Evolutionary conservation across 2,329 filamentous ascomycete species (phyloP).

Genomic region (Pyricularia grisea): DNA sequence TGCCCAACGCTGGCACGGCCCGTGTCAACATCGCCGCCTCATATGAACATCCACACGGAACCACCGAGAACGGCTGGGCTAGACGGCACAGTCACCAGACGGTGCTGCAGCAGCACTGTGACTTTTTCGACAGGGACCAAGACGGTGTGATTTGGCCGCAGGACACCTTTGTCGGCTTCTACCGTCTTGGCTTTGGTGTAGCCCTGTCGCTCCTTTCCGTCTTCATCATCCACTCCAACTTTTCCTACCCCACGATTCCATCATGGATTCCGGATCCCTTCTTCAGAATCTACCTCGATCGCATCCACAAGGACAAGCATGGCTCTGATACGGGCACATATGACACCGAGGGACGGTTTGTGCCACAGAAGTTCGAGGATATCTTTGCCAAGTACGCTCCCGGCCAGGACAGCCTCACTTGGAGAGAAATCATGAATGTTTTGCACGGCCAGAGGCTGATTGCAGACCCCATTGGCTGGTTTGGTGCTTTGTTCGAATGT

Average conservation of each 20-base stretch:
- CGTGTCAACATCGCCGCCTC: not conserved
- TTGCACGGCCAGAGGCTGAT: not conserved
- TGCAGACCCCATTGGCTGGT: not conserved
- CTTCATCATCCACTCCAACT: not conserved
- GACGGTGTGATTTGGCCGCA: not conserved
- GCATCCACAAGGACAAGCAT: constrained; percentile 34
- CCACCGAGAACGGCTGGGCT: not conserved
- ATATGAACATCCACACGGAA: not conserved
- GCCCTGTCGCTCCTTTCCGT: not conserved
- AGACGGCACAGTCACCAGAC: not conserved
- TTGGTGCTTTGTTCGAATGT: not conserved
- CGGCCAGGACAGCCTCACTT: not conserved
- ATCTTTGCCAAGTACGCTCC: constrained; percentile 32
- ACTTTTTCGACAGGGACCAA: not conserved
- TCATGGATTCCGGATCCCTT: not conserved
- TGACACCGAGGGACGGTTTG: constrained; percentile 38
- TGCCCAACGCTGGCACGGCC: not conserved
- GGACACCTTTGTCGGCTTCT: constrained; percentile 4
- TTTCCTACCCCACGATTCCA: constrained; percentile 1
- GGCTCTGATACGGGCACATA: constrained; percentile 31
- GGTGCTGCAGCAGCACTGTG: not conserved
- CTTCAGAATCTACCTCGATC: constrained; percentile 19
- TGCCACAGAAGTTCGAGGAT: constrained; percentile 40
- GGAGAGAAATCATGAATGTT: not conserved
- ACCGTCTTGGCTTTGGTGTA: not conserved